Evolutionary conservation across 116 monocot genomes (phyloP), one percentile per base, ranked within the genome.

Genomic region (Papilionanthe hybrid): DNA sequence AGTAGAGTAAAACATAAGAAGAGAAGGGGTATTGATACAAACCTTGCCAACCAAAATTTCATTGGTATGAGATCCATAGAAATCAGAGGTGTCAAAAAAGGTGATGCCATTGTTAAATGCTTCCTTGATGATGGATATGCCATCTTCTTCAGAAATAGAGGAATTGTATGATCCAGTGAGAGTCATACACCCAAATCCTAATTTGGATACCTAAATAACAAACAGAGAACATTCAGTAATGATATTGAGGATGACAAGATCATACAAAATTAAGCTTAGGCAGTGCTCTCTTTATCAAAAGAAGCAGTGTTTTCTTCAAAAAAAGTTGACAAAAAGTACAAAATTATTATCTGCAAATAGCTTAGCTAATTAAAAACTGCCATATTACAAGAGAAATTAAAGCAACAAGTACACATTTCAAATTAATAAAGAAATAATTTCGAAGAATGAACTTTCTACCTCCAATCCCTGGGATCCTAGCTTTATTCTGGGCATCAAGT

Each of bases 71-170:
- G 80, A 73, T 20, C 86, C 86, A 58, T 83, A 86, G 4, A 73
- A 9, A 30, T 86, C 80, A 72, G 86, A 68, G 42, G 86, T 83
- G 49, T 86, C 86, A 41, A 86, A 83, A 76, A 83, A 80, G 44
- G 83, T 86, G 78, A 86, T 66, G 18, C 86, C 83, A 5, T 43
- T 56, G 25, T 63, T 27, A 30, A 86, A 79, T 4, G 82, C 86
- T 6, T 79, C 47, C 30, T 55, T 76, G 67, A 86, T 85, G 78
- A 85, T 65, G 43, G 81, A 42, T 8, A 85, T 81, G 2, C 65
- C 85, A 1, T 11, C 78, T 72, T 85, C 81, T 5, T 81, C 85
- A 12, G 72, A 3, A 30, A 81, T 41, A 2, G 80, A 57, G 19
- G 72, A 8, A 18, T 78, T 81, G 32, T 72, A 85, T 3, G 23